Conservation (phyloP, 352 stramenopile species). For the Chrysophaeum taylorii region DNA sequence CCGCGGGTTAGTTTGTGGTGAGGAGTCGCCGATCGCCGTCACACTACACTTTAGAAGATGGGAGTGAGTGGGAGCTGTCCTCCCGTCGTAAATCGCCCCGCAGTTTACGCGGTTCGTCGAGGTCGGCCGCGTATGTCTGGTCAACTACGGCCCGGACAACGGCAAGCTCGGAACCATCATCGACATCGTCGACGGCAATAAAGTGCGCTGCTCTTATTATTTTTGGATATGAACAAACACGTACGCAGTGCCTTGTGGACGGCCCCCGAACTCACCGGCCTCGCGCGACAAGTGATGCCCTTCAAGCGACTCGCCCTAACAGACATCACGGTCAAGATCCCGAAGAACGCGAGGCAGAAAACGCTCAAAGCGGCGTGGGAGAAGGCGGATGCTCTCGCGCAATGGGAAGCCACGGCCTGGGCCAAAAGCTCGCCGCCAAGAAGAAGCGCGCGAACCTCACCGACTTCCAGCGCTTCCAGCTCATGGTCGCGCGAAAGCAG, state of each 20-base stretch:
- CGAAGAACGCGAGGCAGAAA: slow-evolving; percentile 79
- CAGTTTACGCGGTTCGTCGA: slow-evolving; percentile 99
- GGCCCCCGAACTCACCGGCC: slow-evolving; percentile 86
- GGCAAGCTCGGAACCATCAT: slow-evolving; percentile 98
- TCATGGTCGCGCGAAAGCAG: slow-evolving; percentile 97
- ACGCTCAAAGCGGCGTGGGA: slow-evolving; percentile 80
- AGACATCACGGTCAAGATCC: slow-evolving; percentile 88
- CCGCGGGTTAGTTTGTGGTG: too few species aligned
- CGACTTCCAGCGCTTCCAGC: slow-evolving; percentile 99
- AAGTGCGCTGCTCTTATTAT: slow-evolving; percentile 33
- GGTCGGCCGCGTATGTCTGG: slow-evolving; percentile 93
- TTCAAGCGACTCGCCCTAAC: slow-evolving; percentile 94
- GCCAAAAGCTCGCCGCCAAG: slow-evolving; percentile 95
- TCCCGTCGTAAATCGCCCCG: too few species aligned
- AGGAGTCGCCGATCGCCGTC: too few species aligned
- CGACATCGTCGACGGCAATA: slow-evolving; percentile 98
- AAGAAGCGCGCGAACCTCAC: slow-evolving; percentile 79
- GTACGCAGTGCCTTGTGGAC: slow-evolving; percentile 73
- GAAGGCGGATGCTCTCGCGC: slow-evolving; percentile 70
- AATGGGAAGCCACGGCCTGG: slow-evolving; percentile 89
- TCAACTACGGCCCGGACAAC: slow-evolving; percentile 95
- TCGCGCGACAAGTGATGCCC: slow-evolving; percentile 94
- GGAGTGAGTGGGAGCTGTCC: too few species aligned
- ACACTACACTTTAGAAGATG: too few species aligned
- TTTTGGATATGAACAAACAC: background rate